phyloP scores from a whole-genome alignment of 2,329 filamentous ascomycete genomes.

The Aspergillus latus region DNA sequence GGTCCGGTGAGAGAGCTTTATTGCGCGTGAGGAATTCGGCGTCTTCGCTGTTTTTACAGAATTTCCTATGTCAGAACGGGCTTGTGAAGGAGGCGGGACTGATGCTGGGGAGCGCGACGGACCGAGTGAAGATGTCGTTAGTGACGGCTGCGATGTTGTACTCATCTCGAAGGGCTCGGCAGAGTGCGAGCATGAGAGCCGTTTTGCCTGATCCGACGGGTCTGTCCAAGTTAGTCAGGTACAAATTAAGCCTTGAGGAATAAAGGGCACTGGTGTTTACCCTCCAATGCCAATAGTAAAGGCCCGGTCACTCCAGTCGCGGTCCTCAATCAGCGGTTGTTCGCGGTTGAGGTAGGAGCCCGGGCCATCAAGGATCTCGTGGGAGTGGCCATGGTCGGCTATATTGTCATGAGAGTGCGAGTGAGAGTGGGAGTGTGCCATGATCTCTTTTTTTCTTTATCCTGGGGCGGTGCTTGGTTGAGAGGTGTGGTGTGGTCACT shows the following conservation, averaged over 20 bases:
- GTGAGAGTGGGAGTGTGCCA: constrained; percentile 43
- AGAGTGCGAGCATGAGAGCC: constrained; percentile 91
- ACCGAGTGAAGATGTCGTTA: constrained; percentile 95
- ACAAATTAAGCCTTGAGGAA: background rate
- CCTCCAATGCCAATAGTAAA: constrained; percentile 98
- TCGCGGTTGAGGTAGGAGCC: constrained; percentile 87
- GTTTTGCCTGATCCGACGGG: constrained; percentile 98
- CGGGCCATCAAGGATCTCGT: constrained; percentile 92
- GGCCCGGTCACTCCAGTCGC: constrained; percentile 82
- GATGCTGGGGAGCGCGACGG: background rate
- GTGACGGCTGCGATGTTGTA: constrained; percentile 94
- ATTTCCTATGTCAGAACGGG: constrained; percentile 55
- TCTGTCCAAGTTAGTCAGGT: constrained; percentile 46
- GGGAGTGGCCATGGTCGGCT: constrained; percentile 80
- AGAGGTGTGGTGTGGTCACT: background rate
- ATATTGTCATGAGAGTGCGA: constrained; percentile 56
- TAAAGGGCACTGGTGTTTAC: constrained; percentile 52
- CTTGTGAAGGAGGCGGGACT: background rate
- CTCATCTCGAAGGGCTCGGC: constrained; percentile 73
- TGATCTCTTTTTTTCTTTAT: constrained; percentile 5
- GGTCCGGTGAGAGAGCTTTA: constrained; percentile 74
- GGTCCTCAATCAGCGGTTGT: constrained; percentile 87
- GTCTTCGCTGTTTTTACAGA: constrained; percentile 65
- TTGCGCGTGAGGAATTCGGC: constrained; percentile 92
- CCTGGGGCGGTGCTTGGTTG: background rate